Evolutionary conservation across 1,139 yeast genomes (phyloP), one percentile per base, ranked within the genome.

Genomic region (Blastobotrys arbuscula): DNA sequence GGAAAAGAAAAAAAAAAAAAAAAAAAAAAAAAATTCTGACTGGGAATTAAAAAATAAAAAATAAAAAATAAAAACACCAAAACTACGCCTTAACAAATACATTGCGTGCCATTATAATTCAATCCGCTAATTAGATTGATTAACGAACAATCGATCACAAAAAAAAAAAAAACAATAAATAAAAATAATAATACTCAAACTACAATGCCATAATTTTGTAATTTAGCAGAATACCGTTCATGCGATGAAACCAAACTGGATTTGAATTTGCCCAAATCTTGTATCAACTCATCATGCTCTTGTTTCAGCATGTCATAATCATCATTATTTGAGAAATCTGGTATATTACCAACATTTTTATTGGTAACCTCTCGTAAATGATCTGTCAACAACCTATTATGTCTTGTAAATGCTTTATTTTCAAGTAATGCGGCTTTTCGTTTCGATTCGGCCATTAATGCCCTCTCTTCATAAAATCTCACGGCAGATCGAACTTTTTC

Each of bases 381-480:
- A 18, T 64, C 69, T 1, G 61, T 60, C 23, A 69, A 55, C 39
- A 63, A 59, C 48, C 57, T 55, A 48, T 66, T 66, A 52, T 67
- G 70, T 4, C 65, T 55, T 33, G 58, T 51, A 2, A 66, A 53
- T 1, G 64, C 63, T 23, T 42, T 54, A 39, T 58, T 62, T 50
- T 71, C 71, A 6, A 60, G 58, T 48, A 65, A 66, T 10, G 68
- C 51, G 3, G 70, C 67, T 35, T 58, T 54, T 39, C 70, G 61
- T 50, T 65, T 66, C 35, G 63, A 62, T 47, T 68, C 71, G 45
- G 64, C 68, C 5, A 61, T 58, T 6, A 61, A 61, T 0, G 75
- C 67, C 42, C 72, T 66, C 42, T 75, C 75, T 47, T 75, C 77
- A 52, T 72, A 74, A 55, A 70, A 73, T 48, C 67, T 57, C 38